Base-by-base conservation (phyloP, 78 protist genomes). In the Speleostelium caveatum region DNA sequence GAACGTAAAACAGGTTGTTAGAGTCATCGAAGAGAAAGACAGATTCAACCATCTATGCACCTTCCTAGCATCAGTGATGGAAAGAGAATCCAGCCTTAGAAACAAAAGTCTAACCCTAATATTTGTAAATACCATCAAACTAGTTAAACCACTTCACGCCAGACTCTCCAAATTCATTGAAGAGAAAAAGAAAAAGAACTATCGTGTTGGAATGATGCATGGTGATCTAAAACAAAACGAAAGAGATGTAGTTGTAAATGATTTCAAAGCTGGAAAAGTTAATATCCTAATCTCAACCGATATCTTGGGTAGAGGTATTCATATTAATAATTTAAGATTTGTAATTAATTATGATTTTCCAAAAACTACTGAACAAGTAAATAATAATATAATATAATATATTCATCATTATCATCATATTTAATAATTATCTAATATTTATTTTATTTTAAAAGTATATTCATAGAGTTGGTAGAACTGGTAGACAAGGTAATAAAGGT, bases 281-380 rank as follows among this genome's bases (percentile, higher is more conserved):
- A 86, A 96, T 17, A 51, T 98, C 33, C 86, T 99, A 22, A 97
- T 98, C 5, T 99, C 99, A 38, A 99, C 99, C 1, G 98, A 97
- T 41, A 99, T 99, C 6, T 97, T 98, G 41, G 96, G 99, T 22
- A 97, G 99, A 66, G 99, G 99, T 7, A 93, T 99, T 42, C 99
- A 99, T 95, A 97, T 99, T n/a, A 60, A 65, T 45, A 86, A 95
- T 71, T 98, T 99, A 22, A 30, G 85, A 59, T 97, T 91, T 68
- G 99, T 99, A 51, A 97, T 99, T 72, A 98, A 99, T 93, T 99
- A 93, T 96, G 99, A 98, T 94, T 75, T 99, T 87, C 99, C 99
- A 41, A 42, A 53, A 38, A 69, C 91, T 0, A 33, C 69, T 28
- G 91, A 83, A 49, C 91, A n/a, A n/a, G n/a, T n/a, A n/a, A n/a